Percentiles rank a stretch among this genome's conserved stretches.
Evolutionary conservation across 2,329 filamentous ascomycete species (phyloP).

Genomic region (Diaporthe vexans): DNA sequence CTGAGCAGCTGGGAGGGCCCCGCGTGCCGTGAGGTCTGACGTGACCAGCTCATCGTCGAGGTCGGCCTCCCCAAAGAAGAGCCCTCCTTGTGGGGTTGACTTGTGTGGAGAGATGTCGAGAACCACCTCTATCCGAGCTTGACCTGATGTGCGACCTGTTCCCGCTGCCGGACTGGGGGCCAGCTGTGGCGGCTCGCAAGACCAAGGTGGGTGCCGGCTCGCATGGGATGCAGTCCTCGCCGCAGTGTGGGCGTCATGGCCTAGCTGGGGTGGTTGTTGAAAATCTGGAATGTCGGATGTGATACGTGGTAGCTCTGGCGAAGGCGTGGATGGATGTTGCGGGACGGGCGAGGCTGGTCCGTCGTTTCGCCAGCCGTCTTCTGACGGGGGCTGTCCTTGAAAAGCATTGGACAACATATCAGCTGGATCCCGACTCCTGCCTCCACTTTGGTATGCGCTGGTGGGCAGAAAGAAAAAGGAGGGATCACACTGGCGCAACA

Average conservation of each 20-base stretch:
- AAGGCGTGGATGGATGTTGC: conserved; percentile 18
- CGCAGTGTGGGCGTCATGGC: conserved; percentile 4
- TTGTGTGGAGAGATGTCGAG: conserved; percentile 32
- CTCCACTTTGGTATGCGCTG: conserved; percentile 1
- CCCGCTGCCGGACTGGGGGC: background rate
- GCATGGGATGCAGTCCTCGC: background rate
- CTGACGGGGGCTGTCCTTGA: conserved; percentile 5
- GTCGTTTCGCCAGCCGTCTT: conserved; percentile 17
- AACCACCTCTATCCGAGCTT: conserved; percentile 39
- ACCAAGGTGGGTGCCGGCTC: background rate
- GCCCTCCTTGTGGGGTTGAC: background rate
- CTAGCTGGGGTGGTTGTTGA: conserved; percentile 4
- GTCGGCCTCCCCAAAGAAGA: conserved; percentile 22
- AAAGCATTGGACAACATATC: conserved; percentile 22
- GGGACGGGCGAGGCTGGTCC: conserved; percentile 20
- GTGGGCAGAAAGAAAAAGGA: background rate
- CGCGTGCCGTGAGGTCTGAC: background rate
- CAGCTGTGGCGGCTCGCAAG: background rate
- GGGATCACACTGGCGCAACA: background rate
- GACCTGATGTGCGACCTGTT: conserved; percentile 20
- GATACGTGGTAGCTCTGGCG: conserved; percentile 25
- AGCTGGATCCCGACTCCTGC: background rate
- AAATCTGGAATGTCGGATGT: conserved; percentile 19
- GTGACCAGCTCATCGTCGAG: conserved; percentile 28
- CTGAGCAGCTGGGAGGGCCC: background rate